Conservation (phyloP, 306 rosid species). For the Quercus glauca region DNA sequence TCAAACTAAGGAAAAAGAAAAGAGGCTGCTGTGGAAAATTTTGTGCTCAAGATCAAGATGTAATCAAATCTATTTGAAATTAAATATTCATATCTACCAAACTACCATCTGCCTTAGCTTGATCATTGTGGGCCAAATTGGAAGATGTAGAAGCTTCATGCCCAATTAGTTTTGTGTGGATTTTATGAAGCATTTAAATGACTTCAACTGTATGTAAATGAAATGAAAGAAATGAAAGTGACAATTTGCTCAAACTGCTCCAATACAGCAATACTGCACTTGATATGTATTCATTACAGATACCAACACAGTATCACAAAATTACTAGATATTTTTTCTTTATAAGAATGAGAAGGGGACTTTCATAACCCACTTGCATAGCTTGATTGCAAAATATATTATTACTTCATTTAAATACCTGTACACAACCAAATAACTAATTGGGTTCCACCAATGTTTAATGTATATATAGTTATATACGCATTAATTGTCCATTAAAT, state of each 20-base stretch:
- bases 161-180: not conserved
- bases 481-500: too few relatives aligned
- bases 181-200: not conserved
- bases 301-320: not conserved
- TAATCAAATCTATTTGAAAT: not conserved
- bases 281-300: not conserved
- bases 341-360: not conserved
- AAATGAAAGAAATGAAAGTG: not conserved
- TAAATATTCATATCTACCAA: not conserved
- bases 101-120: not conserved
- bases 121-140: not conserved
- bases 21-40: too few relatives aligned
- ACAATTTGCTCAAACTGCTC: not conserved
- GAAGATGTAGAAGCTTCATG: not conserved
- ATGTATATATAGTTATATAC: too few relatives aligned
- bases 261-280: not conserved
- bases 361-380: not conserved
- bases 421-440: not conserved
- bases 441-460: not conserved
- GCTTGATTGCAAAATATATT: not conserved
- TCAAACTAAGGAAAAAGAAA: too few relatives aligned
- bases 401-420: not conserved
- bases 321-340: not conserved
- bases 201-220: not conserved
- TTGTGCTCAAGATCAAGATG: too few relatives aligned